Evolutionary conservation across 495 filamentous ascomycete genomes (phyloP).

Genomic region (Aspergillus panamensis): DNA sequence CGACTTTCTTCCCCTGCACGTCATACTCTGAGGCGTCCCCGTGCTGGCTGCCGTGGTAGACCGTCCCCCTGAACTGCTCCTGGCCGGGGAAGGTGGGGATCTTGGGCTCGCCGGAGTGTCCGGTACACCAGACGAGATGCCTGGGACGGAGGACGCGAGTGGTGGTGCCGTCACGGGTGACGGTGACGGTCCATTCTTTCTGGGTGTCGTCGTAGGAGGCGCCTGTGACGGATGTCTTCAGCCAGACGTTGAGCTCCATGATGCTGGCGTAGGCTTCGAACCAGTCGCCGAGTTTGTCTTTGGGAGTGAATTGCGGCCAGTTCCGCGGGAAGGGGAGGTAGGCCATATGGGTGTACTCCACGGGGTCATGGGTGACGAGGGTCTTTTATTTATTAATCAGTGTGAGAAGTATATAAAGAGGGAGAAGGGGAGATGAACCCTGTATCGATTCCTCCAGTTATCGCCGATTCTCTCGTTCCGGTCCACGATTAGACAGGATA

Average conservation of each 20-base stretch:
- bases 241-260: slow-evolving; percentile 77
- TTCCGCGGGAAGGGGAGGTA: slow-evolving; percentile 66
- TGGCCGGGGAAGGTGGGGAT: slow-evolving; percentile 46
- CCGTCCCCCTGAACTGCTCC: slow-evolving; percentile 43
- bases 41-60: slow-evolving; percentile 46
- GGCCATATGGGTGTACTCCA: slow-evolving; percentile 72
- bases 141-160: slow-evolving; percentile 41
- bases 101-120: slow-evolving; percentile 48
- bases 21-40: slow-evolving; percentile 34
- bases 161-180: slow-evolving; percentile 46
- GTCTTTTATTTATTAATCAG: slow-evolving; percentile 20
- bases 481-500: slow-evolving; percentile 64
- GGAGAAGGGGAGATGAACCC: slow-evolving; percentile 22
- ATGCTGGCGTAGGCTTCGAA: slow-evolving; percentile 68
- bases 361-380: slow-evolving; percentile 65
- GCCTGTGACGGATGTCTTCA: slow-evolving; percentile 47
- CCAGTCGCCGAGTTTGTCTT: slow-evolving; percentile 77
- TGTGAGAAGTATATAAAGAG: not conserved
- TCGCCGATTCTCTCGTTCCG: slow-evolving; percentile 64
- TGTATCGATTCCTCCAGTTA: slow-evolving; percentile 69
- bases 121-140: slow-evolving; percentile 50
- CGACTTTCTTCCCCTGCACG: slow-evolving; percentile 58
- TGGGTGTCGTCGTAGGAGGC: slow-evolving; percentile 51
- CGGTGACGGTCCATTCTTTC: slow-evolving; percentile 56
- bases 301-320: slow-evolving; percentile 70